These are phyloP conservation scores for Gloeostereum incarnatum DNA, from an alignment of 768 basidiomycete species.

Conservation along the genomic window DNA sequence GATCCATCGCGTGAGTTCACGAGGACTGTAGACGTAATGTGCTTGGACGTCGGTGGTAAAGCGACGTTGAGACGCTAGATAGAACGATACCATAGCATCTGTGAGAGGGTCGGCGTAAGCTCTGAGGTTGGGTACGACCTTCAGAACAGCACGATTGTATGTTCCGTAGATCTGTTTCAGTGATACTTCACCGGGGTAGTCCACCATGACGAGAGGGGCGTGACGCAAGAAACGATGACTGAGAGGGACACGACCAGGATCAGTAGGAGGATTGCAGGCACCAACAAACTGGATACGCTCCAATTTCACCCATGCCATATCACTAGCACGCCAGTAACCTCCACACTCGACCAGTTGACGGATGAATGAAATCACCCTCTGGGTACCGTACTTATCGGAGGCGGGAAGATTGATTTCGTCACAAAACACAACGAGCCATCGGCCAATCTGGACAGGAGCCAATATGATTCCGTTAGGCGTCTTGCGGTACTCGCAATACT, in stretches of 20 bases:
- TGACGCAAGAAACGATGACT: conserved; percentile 96
- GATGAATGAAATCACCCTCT: conserved; percentile 96
- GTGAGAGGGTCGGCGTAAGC: conserved; percentile 93
- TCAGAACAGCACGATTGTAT: conserved; percentile 92
- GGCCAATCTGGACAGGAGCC: conserved; percentile 88
- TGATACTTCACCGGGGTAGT: conserved; percentile 95
- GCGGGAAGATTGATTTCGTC: conserved; percentile 99
- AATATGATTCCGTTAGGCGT: conserved; percentile 97
- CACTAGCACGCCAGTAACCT: conserved; percentile 90
- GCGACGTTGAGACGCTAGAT: conserved; percentile 84
- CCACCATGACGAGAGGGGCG: conserved; percentile 97
- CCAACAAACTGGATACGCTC: conserved; percentile 99
- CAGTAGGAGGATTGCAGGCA: conserved; percentile 98
- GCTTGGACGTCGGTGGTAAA: conserved; percentile 98
- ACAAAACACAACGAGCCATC: conserved; percentile 99
- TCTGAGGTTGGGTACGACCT: conserved; percentile 89
- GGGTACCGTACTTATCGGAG: conserved; percentile 95
- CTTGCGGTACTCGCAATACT: conserved; percentile 98
- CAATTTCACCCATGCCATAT: conserved; percentile 95
- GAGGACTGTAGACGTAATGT: conserved; percentile 97
- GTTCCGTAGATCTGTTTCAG: conserved; percentile 98
- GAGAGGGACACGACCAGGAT: conserved; percentile 97
- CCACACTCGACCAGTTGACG: conserved; percentile 92
- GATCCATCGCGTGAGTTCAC: conserved; percentile 97
- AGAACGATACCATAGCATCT: conserved; percentile 95